Conservation (phyloP, 148 eudicot genomes). For the Camellia sinensis region DNA sequence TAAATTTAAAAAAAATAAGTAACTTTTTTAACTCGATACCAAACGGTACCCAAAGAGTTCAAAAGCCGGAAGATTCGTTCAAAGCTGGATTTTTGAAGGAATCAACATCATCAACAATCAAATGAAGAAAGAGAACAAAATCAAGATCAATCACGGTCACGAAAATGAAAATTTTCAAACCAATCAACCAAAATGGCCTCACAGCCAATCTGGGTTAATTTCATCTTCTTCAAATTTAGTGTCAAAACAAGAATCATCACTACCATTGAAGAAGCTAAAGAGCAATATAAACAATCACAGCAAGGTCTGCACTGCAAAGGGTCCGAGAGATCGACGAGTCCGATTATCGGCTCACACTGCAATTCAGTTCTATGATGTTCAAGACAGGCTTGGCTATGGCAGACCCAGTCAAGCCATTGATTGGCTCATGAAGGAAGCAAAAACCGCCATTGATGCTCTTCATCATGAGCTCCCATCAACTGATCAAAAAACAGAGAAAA, state of each 20-base stretch:
- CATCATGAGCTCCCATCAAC: neutral
- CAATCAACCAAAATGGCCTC: neutral
- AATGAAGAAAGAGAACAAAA: neutral
- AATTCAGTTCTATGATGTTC: constrained; percentile 64
- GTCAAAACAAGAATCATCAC: neutral
- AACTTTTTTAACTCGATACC: too few species aligned
- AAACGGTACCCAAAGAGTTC: too few species aligned
- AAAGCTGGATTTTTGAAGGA: neutral
- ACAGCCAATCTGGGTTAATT: neutral
- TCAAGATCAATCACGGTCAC: neutral
- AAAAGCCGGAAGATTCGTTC: neutral
- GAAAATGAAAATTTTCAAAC: neutral
- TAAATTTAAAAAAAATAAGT: too few species aligned
- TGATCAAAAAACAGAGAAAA: neutral
- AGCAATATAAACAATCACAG: constrained; percentile 34
- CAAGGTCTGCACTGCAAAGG: constrained; percentile 53
- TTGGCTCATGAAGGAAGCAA: constrained; percentile 63
- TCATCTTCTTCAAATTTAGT: neutral
- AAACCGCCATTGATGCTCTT: constrained; percentile 46
- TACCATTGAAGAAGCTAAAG: constrained; percentile 4
- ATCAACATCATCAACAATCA: neutral
- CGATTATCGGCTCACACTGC: constrained; percentile 56
- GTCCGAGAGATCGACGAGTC: constrained; percentile 52
- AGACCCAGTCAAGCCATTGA: constrained; percentile 59
- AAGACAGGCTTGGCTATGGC: constrained; percentile 66